Evolutionary conservation across 495 filamentous ascomycete species (phyloP).

Genomic region (Corynascus novoguineensis): DNA sequence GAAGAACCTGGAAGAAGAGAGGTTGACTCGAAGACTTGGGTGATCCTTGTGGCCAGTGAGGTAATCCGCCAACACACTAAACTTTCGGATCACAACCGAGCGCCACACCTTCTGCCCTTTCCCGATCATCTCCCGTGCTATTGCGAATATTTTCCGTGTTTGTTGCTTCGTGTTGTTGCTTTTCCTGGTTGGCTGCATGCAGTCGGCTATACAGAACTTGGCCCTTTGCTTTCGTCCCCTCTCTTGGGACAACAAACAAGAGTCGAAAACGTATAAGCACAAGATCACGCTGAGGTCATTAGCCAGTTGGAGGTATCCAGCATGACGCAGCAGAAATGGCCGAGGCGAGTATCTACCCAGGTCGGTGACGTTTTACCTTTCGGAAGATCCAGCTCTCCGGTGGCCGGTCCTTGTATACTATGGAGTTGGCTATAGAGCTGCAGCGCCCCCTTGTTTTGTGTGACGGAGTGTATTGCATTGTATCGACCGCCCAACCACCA

Average conservation of each 20-base stretch:
- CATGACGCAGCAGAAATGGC: background rate
- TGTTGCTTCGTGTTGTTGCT: background rate
- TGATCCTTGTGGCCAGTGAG: no score
- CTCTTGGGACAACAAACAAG: background rate
- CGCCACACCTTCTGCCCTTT: background rate
- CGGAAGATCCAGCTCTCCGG: background rate
- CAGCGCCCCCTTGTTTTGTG: background rate
- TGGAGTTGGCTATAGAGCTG: background rate
- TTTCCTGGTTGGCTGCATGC: background rate
- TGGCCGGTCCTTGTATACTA: background rate
- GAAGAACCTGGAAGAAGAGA: background rate
- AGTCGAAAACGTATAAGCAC: background rate
- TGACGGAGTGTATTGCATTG: no score
- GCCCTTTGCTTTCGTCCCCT: no score
- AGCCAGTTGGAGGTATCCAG: background rate
- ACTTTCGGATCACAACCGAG: background rate
- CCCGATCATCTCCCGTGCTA: background rate
- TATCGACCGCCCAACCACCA: background rate
- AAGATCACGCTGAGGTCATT: background rate
- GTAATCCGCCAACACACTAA: no score
- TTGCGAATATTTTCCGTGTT: background rate
- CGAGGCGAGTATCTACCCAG: background rate
- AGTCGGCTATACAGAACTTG: background rate
- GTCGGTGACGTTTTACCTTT: background rate
- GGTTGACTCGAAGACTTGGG: no score